These are phyloP conservation scores for Xylariaceae sp. DNA, from an alignment of 2,329 filamentous ascomycete species.

Conservation along the genomic window DNA sequence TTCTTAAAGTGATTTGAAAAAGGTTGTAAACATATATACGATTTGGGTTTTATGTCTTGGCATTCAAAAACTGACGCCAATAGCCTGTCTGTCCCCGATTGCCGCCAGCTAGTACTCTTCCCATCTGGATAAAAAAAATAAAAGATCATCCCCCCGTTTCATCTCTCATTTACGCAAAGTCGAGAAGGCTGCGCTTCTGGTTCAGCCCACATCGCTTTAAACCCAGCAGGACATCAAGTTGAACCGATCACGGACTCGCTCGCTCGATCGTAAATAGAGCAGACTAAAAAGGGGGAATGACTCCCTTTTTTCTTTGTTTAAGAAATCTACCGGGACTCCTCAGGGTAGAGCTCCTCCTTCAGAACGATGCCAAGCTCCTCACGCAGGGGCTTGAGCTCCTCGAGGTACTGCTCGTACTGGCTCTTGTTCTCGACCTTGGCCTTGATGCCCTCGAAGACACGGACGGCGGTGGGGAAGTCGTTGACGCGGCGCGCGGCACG, in stretches of 20 bases:
- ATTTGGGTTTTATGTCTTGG: constrained; percentile 2
- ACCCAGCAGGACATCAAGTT: too few species aligned
- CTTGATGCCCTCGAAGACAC: constrained; percentile 98
- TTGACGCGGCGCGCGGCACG: constrained; percentile 94
- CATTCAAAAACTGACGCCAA: constrained; percentile 12
- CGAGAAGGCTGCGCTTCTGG: too few species aligned
- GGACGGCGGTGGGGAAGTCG: constrained; percentile 96
- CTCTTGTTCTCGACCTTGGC: constrained; percentile 98
- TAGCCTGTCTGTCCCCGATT: constrained; percentile 2
- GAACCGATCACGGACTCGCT: too few species aligned
- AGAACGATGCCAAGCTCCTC: constrained; percentile 89
- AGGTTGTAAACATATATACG: constrained; percentile 24
- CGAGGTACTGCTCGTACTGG: constrained; percentile 95
- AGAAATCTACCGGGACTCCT: constrained; percentile 41
- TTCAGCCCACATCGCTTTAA: too few species aligned
- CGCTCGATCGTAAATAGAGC: too few species aligned
- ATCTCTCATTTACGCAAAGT: neutral
- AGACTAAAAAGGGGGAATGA: too few species aligned
- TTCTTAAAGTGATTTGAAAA: neutral
- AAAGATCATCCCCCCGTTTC: neutral
- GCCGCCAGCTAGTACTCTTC: constrained; percentile 4
- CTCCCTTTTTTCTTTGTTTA: neutral
- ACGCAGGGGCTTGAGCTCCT: constrained; percentile 85
- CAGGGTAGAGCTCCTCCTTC: constrained; percentile 89
- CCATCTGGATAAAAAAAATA: neutral